These are phyloP conservation scores for Avena atlantica DNA, from an alignment of 176 grass and related monocot species.

Conservation along the genomic window DNA sequence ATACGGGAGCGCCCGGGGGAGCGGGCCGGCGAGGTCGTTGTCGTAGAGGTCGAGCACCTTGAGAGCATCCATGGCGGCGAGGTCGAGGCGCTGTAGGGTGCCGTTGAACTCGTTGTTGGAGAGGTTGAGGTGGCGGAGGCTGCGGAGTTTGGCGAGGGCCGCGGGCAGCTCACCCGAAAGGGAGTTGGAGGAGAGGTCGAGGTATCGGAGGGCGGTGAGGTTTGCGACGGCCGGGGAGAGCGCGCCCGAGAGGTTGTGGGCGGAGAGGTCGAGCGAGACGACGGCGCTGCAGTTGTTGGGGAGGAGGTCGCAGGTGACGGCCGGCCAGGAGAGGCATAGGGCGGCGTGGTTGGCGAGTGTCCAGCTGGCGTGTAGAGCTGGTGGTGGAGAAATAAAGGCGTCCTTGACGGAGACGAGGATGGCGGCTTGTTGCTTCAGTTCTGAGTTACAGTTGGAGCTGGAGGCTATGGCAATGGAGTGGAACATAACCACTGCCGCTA, in stretches of 20 bases:
- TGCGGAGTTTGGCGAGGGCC: conserved; percentile 28
- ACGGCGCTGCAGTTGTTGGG: conserved; percentile 26
- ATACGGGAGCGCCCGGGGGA: conserved; percentile 9
- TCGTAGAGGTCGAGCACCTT: conserved; percentile 74
- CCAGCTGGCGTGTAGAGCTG: conserved; percentile 47
- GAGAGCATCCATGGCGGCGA: conserved; percentile 45
- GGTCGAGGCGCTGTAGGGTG: conserved; percentile 43
- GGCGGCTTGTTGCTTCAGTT: conserved; percentile 44
- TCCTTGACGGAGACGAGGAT: conserved; percentile 58
- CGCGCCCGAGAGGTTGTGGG: conserved; percentile 60
- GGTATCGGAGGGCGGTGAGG: conserved; percentile 40
- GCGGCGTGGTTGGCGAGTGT: conserved; percentile 40
- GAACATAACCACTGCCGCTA: not conserved
- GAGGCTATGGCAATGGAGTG: conserved; percentile 9
- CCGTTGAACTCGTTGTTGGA: conserved; percentile 89
- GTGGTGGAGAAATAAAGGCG: conserved; percentile 41
- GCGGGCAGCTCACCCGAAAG: conserved; percentile 45
- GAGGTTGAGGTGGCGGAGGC: conserved; percentile 64
- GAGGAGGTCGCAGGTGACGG: conserved; percentile 51
- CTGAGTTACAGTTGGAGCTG: not conserved
- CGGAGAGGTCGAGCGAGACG: conserved; percentile 65
- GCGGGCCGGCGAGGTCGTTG: conserved; percentile 67
- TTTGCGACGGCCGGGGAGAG: conserved; percentile 49
- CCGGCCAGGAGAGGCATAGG: conserved; percentile 67
- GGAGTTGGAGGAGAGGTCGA: conserved; percentile 55